Evolutionary conservation across 257 asterid genomes (phyloP).

Genomic region (Scutellaria baicalensis): DNA sequence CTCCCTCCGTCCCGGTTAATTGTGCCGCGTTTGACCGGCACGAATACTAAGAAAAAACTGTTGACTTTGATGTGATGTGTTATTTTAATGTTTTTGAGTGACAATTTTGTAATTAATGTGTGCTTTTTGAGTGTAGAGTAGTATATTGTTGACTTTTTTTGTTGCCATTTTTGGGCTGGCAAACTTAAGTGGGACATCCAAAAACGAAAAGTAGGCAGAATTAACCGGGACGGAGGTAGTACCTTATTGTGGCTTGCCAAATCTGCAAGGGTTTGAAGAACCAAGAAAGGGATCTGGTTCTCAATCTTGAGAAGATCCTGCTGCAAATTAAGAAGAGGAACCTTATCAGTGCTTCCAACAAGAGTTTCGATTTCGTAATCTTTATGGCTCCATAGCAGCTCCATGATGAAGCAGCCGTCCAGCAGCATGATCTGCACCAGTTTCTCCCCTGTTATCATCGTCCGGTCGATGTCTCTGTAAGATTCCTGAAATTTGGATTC

Average conservation of each 20-base stretch:
- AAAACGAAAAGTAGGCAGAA: too few species aligned
- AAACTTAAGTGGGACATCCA: too few species aligned
- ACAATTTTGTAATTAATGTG: too few species aligned
- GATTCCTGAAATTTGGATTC: background rate
- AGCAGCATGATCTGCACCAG: slow-evolving; percentile 10
- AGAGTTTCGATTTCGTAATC: background rate
- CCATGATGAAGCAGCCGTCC: slow-evolving; percentile 11
- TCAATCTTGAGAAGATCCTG: slow-evolving; percentile 19
- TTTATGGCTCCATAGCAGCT: background rate
- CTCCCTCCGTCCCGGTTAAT: too few species aligned
- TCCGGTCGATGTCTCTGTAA: background rate
- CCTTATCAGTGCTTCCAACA: background rate
- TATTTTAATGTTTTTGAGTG: too few species aligned
- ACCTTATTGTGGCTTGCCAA: background rate
- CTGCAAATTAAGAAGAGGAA: slow-evolving; percentile 1
- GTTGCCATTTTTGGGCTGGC: too few species aligned
- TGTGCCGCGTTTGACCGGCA: too few species aligned
- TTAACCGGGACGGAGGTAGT: too few species aligned
- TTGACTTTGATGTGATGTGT: too few species aligned
- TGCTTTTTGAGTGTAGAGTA: too few species aligned
- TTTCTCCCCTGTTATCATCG: background rate
- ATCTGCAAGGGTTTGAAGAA: background rate
- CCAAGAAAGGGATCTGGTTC: slow-evolving; percentile 13
- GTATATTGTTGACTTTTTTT: too few species aligned
- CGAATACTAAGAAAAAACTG: too few species aligned